Evolutionary conservation across 805 yeast species (phyloP).

Genomic region (Pichia ethanolica): DNA sequence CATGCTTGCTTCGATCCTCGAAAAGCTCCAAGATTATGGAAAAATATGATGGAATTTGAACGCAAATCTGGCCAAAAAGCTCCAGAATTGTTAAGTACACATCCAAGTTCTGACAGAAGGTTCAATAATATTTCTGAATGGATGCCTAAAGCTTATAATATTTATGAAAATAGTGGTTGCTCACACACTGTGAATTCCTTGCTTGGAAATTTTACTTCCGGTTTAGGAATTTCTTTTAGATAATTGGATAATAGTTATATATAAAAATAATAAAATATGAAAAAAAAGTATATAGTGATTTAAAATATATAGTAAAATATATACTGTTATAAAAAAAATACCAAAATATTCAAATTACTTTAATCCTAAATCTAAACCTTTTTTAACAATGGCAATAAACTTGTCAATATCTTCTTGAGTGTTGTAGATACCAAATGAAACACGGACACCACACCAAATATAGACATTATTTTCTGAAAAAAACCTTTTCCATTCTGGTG

Average conservation of each 20-base stretch:
- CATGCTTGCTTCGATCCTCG: conserved; percentile 78
- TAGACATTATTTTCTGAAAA: not conserved
- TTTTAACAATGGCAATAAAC: not conserved
- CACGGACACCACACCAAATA: not conserved
- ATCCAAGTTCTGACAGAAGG: conserved; percentile 77
- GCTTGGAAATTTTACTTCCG: not conserved
- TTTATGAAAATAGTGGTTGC: conserved; percentile 38
- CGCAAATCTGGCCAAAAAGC: conserved; percentile 24
- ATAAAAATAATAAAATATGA: too few relatives aligned
- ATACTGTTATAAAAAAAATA: too few relatives aligned
- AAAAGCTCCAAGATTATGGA: conserved; percentile 75
- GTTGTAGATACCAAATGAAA: conserved; percentile 1
- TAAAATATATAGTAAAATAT: too few relatives aligned
- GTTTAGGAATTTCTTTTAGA: too few relatives aligned
- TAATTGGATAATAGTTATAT: too few relatives aligned
- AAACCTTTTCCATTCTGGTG: too few relatives aligned
- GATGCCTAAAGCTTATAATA: conserved; percentile 50
- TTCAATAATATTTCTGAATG: conserved; percentile 60
- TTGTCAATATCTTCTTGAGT: not conserved
- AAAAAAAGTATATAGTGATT: too few relatives aligned
- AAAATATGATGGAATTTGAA: conserved; percentile 60
- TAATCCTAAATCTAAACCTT: too few relatives aligned
- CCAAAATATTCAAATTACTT: too few relatives aligned
- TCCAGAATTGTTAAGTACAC: conserved; percentile 75
- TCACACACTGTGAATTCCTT: not conserved